phyloP scores from a whole-genome alignment of 2,329 filamentous ascomycete genomes.

The Metarhizium guizhouense region DNA sequence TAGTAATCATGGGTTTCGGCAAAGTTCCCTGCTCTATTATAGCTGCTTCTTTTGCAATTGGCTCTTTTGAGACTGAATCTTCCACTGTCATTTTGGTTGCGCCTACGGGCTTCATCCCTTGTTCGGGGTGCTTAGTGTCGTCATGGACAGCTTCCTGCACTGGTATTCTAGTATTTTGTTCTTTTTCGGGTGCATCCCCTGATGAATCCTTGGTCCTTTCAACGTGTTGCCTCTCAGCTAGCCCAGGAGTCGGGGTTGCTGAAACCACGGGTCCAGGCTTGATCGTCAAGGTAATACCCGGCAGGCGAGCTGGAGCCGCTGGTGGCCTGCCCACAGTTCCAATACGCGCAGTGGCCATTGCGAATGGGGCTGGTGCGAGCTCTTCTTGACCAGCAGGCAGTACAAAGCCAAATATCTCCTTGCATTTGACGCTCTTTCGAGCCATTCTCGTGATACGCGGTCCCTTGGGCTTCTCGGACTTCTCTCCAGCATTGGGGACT shows the following conservation, averaged over 20 bases:
- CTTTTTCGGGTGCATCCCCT: background rate
- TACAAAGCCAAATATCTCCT: slow-evolving; percentile 35
- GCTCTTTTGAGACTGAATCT: background rate
- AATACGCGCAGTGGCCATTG: slow-evolving; percentile 7
- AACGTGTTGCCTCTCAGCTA: background rate
- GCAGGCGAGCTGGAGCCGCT: background rate
- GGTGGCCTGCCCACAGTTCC: slow-evolving; percentile 3
- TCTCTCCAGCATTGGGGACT: background rate
- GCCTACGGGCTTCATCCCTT: background rate
- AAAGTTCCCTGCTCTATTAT: background rate
- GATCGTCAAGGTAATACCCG: background rate
- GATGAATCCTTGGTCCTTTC: background rate
- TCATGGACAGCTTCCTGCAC: background rate
- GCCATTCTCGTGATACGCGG: slow-evolving; percentile 31
- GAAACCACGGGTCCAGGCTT: background rate
- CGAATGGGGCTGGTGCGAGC: slow-evolving; percentile 10
- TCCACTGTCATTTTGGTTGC: background rate
- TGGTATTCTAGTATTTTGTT: background rate
- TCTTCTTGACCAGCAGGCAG: slow-evolving; percentile 10
- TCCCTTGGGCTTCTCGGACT: slow-evolving; percentile 7
- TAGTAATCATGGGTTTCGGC: slow-evolving; percentile 21
- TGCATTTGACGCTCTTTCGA: slow-evolving; percentile 35
- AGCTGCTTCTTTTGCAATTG: background rate
- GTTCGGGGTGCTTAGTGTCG: background rate
- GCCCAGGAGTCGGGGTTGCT: background rate